Evolutionary conservation across 768 basidiomycete species (phyloP), one percentile per base, ranked within the genome.

Genomic region (Pholiota conissans): DNA sequence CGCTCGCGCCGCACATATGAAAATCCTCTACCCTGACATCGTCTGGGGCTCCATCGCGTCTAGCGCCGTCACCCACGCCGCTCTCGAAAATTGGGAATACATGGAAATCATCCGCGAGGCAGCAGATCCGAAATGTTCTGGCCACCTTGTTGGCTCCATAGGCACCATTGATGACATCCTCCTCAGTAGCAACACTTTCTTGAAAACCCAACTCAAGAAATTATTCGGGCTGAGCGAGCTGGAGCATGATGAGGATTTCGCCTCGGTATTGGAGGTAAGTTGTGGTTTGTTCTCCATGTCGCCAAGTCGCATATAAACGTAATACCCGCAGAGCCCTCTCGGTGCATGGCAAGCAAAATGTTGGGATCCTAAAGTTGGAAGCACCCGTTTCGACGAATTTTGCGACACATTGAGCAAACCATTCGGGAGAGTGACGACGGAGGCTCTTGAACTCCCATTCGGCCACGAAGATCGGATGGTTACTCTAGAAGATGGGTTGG

Each of bases 1-100:
- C 58, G 95, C 95, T 7, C 86, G 95, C 11, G 88, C 94, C 0
- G 95, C 95, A 0, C 92, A 96, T 65, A 93, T 96, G 89, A 85
- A 83, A 54, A 74, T 92, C 29, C 79, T 95, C 24, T 95, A 93
- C 66, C 93, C 94, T 0, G 85, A 94, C 29, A 76, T 95, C n/a
- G 89, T 93, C 3, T 94, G 81, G 70, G 95, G 93, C 20, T 87
- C 91, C 1, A 94, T 97, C 55, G 92, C 94, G 1, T 91, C 89
- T 14, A 92, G 90, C 57, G 93, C 76, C 29, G 95, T 97, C 6
- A 95, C 92, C 0, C 93, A 95, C 65, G 94, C 95, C 2, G 70
- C 83, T 7, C 72, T 95, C 30, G 76, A 84, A 60, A 91, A 90
- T 65, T 93, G 93, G 85, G 84, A 96, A 71, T 97, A 95, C 72